Conservation (phyloP, 2,329 filamentous ascomycete species). For the Pseudocercospora crystallina region DNA sequence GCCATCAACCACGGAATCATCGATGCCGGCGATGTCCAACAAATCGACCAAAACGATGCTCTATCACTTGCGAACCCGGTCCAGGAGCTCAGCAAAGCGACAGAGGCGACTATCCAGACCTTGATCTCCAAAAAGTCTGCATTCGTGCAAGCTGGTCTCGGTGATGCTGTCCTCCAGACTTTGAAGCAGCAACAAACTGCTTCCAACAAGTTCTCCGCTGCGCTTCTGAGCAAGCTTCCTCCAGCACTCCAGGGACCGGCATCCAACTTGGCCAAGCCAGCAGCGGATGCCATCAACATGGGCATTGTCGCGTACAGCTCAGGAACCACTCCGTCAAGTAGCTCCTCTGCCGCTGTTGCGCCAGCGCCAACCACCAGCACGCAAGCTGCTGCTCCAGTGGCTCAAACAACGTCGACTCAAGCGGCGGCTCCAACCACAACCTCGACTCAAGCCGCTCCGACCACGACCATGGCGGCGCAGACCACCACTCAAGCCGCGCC, state of each 20-base stretch:
- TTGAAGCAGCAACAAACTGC: conserved; percentile 10
- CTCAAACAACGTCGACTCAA: neutral
- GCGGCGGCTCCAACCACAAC: conserved; percentile 1
- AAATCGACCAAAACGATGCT: conserved; percentile 12
- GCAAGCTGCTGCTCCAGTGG: neutral
- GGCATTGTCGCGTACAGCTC: conserved; percentile 9
- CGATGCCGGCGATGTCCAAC: conserved; percentile 11
- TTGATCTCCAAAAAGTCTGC: conserved; percentile 12
- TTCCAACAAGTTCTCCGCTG: conserved; percentile 12
- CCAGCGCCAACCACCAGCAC: neutral
- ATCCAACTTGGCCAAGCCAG: conserved; percentile 10
- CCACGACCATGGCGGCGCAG: neutral
- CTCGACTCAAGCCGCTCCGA: neutral
- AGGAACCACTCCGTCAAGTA: too few relatives aligned
- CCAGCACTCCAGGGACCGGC: conserved; percentile 9
- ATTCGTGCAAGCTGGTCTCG: conserved; percentile 5
- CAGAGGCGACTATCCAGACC: conserved; percentile 10
- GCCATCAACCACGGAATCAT: conserved; percentile 15
- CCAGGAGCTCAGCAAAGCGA: conserved; percentile 9
- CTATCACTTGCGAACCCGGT: conserved; percentile 11
- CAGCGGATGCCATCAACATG: conserved; percentile 9
- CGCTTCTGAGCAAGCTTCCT: conserved; percentile 13
- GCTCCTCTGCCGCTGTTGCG: too few relatives aligned
- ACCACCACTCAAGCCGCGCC: neutral
- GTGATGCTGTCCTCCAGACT: conserved; percentile 12